Base-by-base conservation (phyloP, 2,329 filamentous ascomycete genomes). In the Ceratocystis harringtonii region DNA sequence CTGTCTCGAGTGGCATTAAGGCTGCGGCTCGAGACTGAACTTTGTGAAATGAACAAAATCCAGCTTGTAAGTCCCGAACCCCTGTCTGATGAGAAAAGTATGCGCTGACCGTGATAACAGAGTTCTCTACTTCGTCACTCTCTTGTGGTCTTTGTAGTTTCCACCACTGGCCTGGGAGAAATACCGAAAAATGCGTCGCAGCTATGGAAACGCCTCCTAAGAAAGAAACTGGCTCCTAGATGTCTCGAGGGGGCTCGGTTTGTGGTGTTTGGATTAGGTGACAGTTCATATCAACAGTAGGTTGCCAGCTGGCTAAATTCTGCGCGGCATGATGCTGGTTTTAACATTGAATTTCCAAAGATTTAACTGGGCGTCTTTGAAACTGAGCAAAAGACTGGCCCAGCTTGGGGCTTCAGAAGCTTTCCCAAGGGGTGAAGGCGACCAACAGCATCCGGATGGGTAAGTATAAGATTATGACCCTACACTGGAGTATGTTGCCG, bases 131-230 rank as follows among this genome's bases (percentile, higher is more conserved):
- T 81, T 8, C 76, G 77, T 65, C 77, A 79, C 66, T 76, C 75
- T 0, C 75, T 92, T 22, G 83, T 90, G 30, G 78, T 97, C 62
- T 89, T 99, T 71, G 85, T 90, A 68, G 79, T 95, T 22, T 95
- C 94, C 4, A 99, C 94, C 0, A 96, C 94, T 0, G 94, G 94
- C 4, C 92, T 99, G 76, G 94, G 94, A 5, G 92, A 97, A 69
- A 82, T 97, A 72, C 94, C 94, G 1, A 83, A 84, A 65, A 97
- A 97, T 78, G 85, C 88, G 2, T 80, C 84, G 55, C 77, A 77
- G 1, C 92, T 99, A 72, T 99, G 94, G 94, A 90, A 84, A 72
- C 88, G 84, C 67, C 79, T 99, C 45, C 79, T 95, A 19, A 82
- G 90, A 69, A 91, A 88, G 74, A 89, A 84, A 70, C 80, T 99